Conservation (phyloP, 140 eudicot species). For the Erigeron philadelphicus region DNA sequence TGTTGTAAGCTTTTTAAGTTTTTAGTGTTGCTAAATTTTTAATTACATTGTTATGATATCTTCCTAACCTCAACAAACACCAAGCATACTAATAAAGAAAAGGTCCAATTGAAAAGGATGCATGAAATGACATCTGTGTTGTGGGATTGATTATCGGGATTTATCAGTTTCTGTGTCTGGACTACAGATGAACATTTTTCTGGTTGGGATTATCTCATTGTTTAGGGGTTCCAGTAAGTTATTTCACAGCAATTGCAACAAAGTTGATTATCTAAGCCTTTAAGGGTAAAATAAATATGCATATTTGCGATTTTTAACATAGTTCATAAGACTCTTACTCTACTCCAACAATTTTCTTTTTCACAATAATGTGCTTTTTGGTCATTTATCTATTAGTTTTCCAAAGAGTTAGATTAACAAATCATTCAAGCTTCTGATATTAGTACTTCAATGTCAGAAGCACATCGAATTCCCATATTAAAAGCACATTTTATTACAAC, state of each 20-base stretch:
- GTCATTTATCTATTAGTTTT: no score
- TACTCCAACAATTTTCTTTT: no score
- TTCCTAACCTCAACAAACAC: constrained; percentile 4
- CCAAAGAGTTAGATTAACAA: no score
- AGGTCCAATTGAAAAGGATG: not conserved
- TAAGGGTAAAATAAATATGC: not conserved
- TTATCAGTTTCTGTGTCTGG: no score
- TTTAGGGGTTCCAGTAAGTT: not conserved
- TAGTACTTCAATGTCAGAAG: not conserved
- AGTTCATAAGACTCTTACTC: no score
- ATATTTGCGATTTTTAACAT: not conserved
- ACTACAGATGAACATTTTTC: no score
- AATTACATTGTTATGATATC: not conserved
- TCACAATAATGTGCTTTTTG: no score
- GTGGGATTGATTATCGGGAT: not conserved
- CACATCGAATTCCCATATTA: no score
- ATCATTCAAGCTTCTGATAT: not conserved
- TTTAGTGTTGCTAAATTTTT: not conserved
- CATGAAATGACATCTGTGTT: not conserved
- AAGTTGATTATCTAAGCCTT: not conserved
- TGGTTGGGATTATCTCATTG: no score
- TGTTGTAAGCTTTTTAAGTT: constrained; percentile 51
- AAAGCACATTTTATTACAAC: no score
- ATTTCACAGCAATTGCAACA: not conserved
- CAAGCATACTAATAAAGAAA: not conserved